Conservation (phyloP, 768 basidiomycete genomes). For the Mycena maculata region DNA sequence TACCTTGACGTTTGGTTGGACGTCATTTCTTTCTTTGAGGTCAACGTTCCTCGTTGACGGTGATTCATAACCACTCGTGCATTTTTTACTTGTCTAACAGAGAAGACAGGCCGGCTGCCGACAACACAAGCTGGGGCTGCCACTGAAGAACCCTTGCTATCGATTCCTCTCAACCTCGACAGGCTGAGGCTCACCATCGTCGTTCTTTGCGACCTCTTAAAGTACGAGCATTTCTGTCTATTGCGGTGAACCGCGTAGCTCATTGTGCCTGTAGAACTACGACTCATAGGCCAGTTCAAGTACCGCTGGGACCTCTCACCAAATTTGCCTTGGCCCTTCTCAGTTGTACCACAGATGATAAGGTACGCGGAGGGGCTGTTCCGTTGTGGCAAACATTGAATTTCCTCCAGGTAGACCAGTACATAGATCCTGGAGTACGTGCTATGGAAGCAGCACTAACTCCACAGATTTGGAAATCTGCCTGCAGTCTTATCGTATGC, state of each 20-base stretch:
- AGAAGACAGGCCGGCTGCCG: slow-evolving; percentile 15
- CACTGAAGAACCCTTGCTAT: slow-evolving; percentile 59
- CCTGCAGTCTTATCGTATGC: slow-evolving; percentile 61
- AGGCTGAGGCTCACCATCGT: slow-evolving; percentile 65
- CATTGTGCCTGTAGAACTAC: slow-evolving; percentile 54
- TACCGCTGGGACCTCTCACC: slow-evolving; percentile 75
- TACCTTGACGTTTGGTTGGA: slow-evolving; percentile 73
- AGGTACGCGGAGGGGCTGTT: slow-evolving; percentile 40
- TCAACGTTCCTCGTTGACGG: slow-evolving; percentile 67
- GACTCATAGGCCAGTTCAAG: slow-evolving; percentile 69
- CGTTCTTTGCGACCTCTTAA: slow-evolving; percentile 66
- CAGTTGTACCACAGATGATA: slow-evolving; percentile 60
- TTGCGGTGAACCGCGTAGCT: background rate
- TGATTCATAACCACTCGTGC: slow-evolving; percentile 38
- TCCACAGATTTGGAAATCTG: slow-evolving; percentile 64
- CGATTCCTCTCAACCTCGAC: slow-evolving; percentile 69
- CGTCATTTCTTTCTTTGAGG: slow-evolving; percentile 66
- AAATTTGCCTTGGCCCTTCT: slow-evolving; percentile 65
- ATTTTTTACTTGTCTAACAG: background rate
- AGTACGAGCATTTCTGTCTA: slow-evolving; percentile 48
- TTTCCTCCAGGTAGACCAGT: slow-evolving; percentile 55
- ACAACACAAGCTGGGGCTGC: slow-evolving; percentile 27
- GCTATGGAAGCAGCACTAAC: slow-evolving; percentile 65
- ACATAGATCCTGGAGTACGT: slow-evolving; percentile 62
- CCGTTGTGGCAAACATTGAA: background rate